phyloP scores from a whole-genome alignment of 331 rosid genomes.

The Malus hybrid region DNA sequence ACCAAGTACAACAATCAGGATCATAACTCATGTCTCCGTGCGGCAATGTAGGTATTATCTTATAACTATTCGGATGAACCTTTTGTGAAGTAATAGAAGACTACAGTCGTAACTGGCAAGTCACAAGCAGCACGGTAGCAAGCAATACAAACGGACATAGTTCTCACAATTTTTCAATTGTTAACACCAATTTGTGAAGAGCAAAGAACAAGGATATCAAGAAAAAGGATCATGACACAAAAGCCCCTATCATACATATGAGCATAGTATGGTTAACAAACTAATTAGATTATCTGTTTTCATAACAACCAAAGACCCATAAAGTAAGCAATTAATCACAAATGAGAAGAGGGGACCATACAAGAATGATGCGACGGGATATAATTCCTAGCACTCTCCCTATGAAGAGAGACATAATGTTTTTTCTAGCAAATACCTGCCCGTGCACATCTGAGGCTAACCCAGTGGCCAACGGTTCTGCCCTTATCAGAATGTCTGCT shows the following conservation, averaged over 20 bases:
- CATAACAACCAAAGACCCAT: background rate
- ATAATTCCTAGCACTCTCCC: background rate
- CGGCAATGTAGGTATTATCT: background rate
- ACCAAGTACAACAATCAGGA: constrained; percentile 7
- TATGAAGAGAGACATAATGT: background rate
- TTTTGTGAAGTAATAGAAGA: background rate
- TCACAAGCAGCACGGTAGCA: background rate
- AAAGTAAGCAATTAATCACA: background rate
- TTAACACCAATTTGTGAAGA: background rate
- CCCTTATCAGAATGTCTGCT: constrained; percentile 68
- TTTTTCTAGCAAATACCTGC: constrained; percentile 47
- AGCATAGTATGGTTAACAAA: background rate
- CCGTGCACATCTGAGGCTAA: constrained; percentile 95
- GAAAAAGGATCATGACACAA: background rate
- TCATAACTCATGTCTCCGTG: background rate
- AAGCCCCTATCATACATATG: background rate
- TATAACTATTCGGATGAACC: background rate
- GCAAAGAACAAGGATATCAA: background rate
- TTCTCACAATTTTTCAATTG: background rate
- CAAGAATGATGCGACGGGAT: background rate
- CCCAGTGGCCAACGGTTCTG: constrained; percentile 88
- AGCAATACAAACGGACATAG: background rate
- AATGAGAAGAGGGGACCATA: background rate
- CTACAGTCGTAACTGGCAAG: background rate
- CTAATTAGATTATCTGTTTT: background rate